These are phyloP conservation scores for Sporothrix mexicana DNA, from an alignment of 2,329 filamentous ascomycete genomes.

Conservation along the genomic window DNA sequence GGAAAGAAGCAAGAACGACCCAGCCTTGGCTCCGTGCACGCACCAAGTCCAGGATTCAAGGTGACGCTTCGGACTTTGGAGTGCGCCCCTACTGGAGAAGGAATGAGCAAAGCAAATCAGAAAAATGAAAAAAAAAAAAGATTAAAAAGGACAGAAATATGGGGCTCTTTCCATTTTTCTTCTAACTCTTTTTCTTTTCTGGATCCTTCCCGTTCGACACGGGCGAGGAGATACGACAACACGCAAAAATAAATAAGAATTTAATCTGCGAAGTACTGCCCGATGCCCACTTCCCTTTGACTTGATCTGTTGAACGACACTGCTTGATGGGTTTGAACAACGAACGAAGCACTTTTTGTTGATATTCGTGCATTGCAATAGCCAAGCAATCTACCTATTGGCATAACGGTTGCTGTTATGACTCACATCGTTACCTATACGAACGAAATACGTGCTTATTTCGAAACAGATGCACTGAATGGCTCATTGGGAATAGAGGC, in stretches of 20 bases:
- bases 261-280: slow-evolving; percentile 27
- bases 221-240: slow-evolving; percentile 7
- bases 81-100: neutral
- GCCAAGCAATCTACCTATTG: neutral
- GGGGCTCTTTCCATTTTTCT: slow-evolving; percentile 13
- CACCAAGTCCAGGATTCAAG: neutral
- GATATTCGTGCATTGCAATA: neutral
- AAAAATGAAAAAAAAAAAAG: neutral
- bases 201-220: slow-evolving; percentile 21
- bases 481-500: neutral
- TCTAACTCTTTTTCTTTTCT: slow-evolving; percentile 13
- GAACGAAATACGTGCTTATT: too few relatives aligned
- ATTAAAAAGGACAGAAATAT: neutral
- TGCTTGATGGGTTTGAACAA: neutral
- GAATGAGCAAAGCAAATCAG: slow-evolving; percentile 7
- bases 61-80: slow-evolving; percentile 20
- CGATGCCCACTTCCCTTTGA: slow-evolving; percentile 22
- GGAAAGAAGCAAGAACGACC: neutral
- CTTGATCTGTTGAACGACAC: neutral
- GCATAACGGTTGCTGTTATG: too few relatives aligned
- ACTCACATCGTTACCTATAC: too few relatives aligned
- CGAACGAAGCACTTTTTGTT: neutral
- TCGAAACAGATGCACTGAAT: neutral
- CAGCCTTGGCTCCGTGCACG: slow-evolving; percentile 6
- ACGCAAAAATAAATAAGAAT: slow-evolving; percentile 11